Evolutionary conservation across 768 basidiomycete genomes (phyloP).

Genomic region (Rhodotorula paludigena): DNA sequence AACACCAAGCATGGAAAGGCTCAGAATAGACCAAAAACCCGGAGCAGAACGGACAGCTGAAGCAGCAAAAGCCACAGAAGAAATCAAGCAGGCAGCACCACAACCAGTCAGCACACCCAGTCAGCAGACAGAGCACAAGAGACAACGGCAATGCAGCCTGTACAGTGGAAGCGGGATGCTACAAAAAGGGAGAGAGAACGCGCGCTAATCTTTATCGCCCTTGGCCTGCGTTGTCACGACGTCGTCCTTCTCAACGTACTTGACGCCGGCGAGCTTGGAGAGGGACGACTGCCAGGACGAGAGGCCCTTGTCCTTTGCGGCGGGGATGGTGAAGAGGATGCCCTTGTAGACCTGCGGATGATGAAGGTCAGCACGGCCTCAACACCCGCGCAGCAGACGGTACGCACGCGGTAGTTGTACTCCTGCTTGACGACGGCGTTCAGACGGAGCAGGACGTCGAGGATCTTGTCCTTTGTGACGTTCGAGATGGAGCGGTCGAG

Average conservation of each 20-base stretch:
- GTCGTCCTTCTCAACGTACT: slow-evolving; percentile 30
- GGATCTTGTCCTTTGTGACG: slow-evolving; percentile 28
- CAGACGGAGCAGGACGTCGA: slow-evolving; percentile 19
- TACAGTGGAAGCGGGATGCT: too few species aligned
- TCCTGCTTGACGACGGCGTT: slow-evolving; percentile 30
- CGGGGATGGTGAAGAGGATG: slow-evolving; percentile 25
- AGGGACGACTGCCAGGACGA: slow-evolving; percentile 12
- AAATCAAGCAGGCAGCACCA: too few species aligned
- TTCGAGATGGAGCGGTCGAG: slow-evolving; percentile 27
- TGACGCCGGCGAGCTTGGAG: slow-evolving; percentile 18
- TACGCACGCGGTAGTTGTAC: slow-evolving; percentile 26
- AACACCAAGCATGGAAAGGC: too few species aligned
- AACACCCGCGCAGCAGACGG: neutral
- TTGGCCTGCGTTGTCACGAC: neutral
- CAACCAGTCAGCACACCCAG: too few species aligned
- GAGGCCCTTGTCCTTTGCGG: slow-evolving; percentile 9
- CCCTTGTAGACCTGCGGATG: slow-evolving; percentile 32
- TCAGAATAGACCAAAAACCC: too few species aligned
- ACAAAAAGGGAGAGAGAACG: too few species aligned
- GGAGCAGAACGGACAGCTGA: too few species aligned
- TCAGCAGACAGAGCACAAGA: too few species aligned
- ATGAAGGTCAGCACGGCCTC: neutral
- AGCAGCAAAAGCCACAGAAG: too few species aligned
- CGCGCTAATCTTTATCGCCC: neutral
- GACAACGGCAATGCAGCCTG: too few species aligned